Conservation (phyloP, 176 grass and related monocot species). For the Musa beccarii region DNA sequence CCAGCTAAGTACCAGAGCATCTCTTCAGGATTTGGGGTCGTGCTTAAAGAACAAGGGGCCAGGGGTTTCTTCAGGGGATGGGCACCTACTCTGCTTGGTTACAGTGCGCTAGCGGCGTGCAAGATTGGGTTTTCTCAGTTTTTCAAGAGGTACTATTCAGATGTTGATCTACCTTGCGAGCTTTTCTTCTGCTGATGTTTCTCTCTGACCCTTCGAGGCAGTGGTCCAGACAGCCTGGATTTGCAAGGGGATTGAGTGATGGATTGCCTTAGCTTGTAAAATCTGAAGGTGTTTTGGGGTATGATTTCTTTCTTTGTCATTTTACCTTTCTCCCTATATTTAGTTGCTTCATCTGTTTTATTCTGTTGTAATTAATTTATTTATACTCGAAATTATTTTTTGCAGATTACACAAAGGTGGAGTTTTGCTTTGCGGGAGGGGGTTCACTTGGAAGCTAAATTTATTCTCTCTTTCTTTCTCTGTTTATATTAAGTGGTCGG, state of each 20-base stretch:
- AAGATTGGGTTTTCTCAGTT: slow-evolving; percentile 8
- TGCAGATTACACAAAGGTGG: slow-evolving; percentile 79
- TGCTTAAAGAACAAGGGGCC: slow-evolving; percentile 7
- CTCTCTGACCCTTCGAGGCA: slow-evolving; percentile 11
- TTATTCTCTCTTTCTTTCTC: not conserved
- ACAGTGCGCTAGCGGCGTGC: slow-evolving; percentile 6
- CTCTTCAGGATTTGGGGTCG: slow-evolving; percentile 8
- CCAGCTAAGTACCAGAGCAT: slow-evolving; percentile 11
- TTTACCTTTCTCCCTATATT: not conserved
- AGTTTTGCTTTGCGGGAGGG: slow-evolving; percentile 82
- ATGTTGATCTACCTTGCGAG: slow-evolving; percentile 5
- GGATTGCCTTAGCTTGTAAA: slow-evolving; percentile 12
- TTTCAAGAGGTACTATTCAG: slow-evolving; percentile 14
- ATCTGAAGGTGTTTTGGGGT: slow-evolving; percentile 10
- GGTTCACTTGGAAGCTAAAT: slow-evolving; percentile 70
- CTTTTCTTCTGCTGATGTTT: slow-evolving; percentile 1
- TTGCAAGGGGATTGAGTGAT: slow-evolving; percentile 17
- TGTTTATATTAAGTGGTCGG: not conserved
- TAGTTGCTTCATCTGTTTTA: no score
- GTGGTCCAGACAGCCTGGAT: slow-evolving; percentile 18
- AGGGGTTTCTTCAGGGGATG: slow-evolving; percentile 15
- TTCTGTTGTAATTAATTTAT: not conserved
- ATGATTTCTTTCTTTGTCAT: not conserved
- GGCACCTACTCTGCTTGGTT: slow-evolving; percentile 7
- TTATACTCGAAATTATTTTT: slow-evolving; percentile 5